These are phyloP conservation scores for Cystoderma amianthinum DNA, from an alignment of 768 basidiomycete species.

Conservation along the genomic window DNA sequence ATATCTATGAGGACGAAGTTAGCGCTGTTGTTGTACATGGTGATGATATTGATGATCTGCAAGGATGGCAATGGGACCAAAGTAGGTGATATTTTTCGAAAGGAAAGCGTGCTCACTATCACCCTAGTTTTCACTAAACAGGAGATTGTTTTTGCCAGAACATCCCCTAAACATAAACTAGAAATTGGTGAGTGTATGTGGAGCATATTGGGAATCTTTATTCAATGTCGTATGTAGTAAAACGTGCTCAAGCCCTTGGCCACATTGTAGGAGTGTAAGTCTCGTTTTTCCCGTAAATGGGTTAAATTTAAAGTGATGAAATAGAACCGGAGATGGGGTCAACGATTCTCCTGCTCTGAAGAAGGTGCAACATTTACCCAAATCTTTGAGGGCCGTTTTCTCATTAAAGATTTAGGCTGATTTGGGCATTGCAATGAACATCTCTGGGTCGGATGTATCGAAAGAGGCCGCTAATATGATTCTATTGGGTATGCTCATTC, in stretches of 20 bases:
- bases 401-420: conserved; percentile 36
- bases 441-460: conserved; percentile 67
- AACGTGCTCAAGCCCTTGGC: conserved; percentile 63
- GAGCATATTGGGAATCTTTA: background rate
- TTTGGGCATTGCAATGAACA: conserved; percentile 71
- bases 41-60: conserved; percentile 57
- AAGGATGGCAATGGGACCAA: conserved; percentile 73
- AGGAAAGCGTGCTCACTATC: background rate
- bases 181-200: conserved; percentile 48
- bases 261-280: conserved; percentile 69
- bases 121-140: conserved; percentile 55
- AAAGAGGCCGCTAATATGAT: conserved; percentile 77
- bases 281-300: too few species aligned
- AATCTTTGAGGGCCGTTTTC: too few species aligned
- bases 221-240: conserved; percentile 41
- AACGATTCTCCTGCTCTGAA: conserved; percentile 70
- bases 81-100: conserved; percentile 31
- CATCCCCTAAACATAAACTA: conserved; percentile 67
- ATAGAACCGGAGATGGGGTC: conserved; percentile 64
- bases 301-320: too few species aligned
- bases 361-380: conserved; percentile 25
- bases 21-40: conserved; percentile 62
- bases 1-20: conserved; percentile 65
- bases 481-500: conserved; percentile 37
- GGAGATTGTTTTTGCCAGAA: conserved; percentile 68